phyloP scores from a whole-genome alignment of 768 basidiomycete genomes.

The Inosperma sp. region DNA sequence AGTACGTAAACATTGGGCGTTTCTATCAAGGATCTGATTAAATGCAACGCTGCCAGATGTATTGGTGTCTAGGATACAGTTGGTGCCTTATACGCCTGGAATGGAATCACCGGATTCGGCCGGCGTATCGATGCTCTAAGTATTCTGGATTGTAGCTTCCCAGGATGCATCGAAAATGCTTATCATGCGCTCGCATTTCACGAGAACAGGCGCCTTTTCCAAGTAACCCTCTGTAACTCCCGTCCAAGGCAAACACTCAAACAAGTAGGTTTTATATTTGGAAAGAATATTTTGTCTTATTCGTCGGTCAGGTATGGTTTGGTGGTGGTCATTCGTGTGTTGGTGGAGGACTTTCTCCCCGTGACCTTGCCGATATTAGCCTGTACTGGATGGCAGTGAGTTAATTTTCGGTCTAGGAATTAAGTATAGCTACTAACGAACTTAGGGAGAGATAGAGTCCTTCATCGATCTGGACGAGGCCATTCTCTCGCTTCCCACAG shows the following conservation, averaged over 20 bases:
- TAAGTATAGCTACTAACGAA: too few relatives aligned
- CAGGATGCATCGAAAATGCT: constrained; percentile 13
- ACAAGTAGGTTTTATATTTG: constrained; percentile 7
- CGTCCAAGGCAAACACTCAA: constrained; percentile 11
- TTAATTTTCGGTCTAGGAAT: too few relatives aligned
- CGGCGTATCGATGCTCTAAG: constrained; percentile 11
- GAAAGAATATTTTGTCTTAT: neutral
- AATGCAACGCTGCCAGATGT: too few relatives aligned
- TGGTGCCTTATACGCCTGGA: constrained; percentile 13
- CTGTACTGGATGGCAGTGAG: constrained; percentile 23
- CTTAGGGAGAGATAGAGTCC: too few relatives aligned
- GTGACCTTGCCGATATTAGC: constrained; percentile 16
- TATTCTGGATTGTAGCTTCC: constrained; percentile 19
- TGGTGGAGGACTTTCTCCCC: constrained; percentile 14
- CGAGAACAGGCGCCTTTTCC: constrained; percentile 24
- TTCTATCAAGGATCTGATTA: too few relatives aligned
- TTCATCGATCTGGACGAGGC: too few relatives aligned
- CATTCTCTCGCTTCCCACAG: too few relatives aligned
- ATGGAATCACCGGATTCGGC: too few relatives aligned
- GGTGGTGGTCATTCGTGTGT: constrained; percentile 22
- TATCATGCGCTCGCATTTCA: constrained; percentile 24
- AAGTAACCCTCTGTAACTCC: constrained; percentile 18
- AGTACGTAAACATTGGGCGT: too few relatives aligned
- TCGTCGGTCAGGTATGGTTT: constrained; percentile 21
- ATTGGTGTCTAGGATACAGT: constrained; percentile 27